phyloP scores from a whole-genome alignment of 306 rosid species.

The Dryas octopetala region DNA sequence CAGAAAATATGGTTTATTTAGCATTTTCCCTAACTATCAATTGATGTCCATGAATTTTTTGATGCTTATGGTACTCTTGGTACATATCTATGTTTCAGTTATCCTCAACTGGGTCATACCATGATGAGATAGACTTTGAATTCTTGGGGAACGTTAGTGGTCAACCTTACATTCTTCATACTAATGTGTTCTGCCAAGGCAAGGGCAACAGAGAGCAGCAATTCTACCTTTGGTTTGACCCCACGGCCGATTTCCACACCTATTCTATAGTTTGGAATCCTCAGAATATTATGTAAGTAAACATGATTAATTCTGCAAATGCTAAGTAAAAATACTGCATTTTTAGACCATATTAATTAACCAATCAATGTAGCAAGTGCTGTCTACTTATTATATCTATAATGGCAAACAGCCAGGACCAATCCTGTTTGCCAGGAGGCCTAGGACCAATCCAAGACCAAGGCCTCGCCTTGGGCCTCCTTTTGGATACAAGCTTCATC shows the following conservation, averaged over 20 bases:
- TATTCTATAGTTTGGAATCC: constrained; percentile 43
- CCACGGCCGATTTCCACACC: constrained; percentile 42
- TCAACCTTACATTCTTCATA: constrained; percentile 41
- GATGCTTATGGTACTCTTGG: neutral
- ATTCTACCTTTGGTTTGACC: constrained; percentile 44
- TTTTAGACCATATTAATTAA: too few species aligned
- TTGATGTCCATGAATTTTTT: neutral
- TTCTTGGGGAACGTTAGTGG: constrained; percentile 43
- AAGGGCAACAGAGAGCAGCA: constrained; percentile 39
- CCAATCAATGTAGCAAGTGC: too few species aligned
- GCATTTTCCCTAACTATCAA: too few species aligned
- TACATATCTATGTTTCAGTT: constrained; percentile 19
- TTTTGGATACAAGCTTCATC: too few species aligned
- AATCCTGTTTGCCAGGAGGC: too few species aligned
- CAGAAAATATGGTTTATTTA: too few species aligned
- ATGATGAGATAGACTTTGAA: constrained; percentile 53
- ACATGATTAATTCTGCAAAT: neutral
- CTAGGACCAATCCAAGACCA: too few species aligned
- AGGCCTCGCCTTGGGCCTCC: too few species aligned
- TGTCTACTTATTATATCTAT: too few species aligned
- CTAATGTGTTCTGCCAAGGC: constrained; percentile 41
- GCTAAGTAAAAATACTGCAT: too few species aligned
- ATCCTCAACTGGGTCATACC: constrained; percentile 28
- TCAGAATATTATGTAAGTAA: constrained; percentile 33
- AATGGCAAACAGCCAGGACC: too few species aligned